phyloP scores from a whole-genome alignment of 495 filamentous ascomycete genomes.

The Lindgomyces ingoldianus region DNA sequence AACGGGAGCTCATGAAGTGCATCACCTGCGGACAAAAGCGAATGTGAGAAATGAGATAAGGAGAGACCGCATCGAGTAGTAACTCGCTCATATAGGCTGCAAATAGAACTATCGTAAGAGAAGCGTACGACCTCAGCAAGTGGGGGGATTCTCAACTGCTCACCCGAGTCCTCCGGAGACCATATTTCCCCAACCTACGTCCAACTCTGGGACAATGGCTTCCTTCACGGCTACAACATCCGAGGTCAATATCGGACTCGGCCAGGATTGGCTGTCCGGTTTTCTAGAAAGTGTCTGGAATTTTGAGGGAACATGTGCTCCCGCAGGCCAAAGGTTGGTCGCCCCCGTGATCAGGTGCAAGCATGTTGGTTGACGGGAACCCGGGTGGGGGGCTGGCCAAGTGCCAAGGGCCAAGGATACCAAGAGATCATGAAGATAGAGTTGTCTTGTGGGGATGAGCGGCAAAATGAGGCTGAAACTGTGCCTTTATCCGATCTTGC shows the following conservation, averaged over 20 bases:
- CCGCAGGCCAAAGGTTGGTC: neutral
- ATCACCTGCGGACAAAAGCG: neutral
- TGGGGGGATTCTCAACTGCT: neutral
- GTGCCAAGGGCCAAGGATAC: too few species aligned
- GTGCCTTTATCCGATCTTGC: slow-evolving; percentile 8
- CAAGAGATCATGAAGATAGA: slow-evolving; percentile 4
- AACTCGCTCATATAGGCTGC: neutral
- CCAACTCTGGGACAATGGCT: neutral
- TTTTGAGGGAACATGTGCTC: neutral
- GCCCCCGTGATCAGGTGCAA: neutral
- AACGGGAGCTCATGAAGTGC: neutral
- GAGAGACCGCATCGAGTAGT: neutral
- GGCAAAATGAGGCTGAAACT: slow-evolving; percentile 3
- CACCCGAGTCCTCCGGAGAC: neutral
- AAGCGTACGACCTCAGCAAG: neutral
- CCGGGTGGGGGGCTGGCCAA: neutral
- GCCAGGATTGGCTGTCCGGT: slow-evolving; percentile 1
- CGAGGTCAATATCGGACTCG: neutral
- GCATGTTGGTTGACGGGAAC: neutral
- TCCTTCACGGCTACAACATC: slow-evolving; percentile 5
- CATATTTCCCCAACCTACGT: neutral
- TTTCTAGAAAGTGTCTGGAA: slow-evolving; percentile 6
- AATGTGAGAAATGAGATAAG: slow-evolving; percentile 5
- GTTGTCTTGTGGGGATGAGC: neutral
- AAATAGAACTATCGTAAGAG: slow-evolving; percentile 5